Conservation (phyloP, 164 flowering plant genomes). For the Santalum album region DNA sequence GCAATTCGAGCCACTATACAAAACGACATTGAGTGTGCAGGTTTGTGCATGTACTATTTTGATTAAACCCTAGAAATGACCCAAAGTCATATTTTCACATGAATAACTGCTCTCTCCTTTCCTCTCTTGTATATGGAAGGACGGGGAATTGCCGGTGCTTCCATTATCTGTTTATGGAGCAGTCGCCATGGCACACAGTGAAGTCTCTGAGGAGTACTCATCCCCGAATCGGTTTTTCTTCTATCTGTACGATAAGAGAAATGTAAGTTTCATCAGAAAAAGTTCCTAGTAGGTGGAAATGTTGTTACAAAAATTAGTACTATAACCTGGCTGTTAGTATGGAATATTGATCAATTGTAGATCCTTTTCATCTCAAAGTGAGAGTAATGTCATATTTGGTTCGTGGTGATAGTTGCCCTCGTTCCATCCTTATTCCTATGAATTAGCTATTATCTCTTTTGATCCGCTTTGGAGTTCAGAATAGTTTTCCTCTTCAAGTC, state of each 20-base stretch:
- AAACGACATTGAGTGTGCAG: slow-evolving; percentile 69
- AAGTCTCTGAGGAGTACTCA: slow-evolving; percentile 72
- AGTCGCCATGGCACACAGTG: slow-evolving; percentile 87
- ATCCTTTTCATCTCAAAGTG: no score
- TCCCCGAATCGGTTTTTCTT: slow-evolving; percentile 91
- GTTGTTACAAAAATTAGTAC: no score
- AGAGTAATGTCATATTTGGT: no score
- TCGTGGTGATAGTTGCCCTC: no score
- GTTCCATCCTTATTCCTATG: no score
- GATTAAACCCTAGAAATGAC: background rate
- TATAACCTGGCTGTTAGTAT: background rate
- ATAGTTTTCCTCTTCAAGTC: no score
- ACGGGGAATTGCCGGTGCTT: slow-evolving; percentile 93
- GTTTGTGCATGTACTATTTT: slow-evolving; percentile 19
- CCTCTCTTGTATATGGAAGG: slow-evolving; percentile 32
- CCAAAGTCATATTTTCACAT: background rate
- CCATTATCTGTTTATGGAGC: slow-evolving; percentile 96
- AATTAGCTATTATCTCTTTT: no score
- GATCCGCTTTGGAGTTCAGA: no score
- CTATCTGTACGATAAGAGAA: slow-evolving; percentile 83
- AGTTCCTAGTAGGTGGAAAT: no score
- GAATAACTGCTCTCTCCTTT: slow-evolving; percentile 3
- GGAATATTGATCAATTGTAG: no score
- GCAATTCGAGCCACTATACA: slow-evolving; percentile 93
- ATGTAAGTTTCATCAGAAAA: slow-evolving; percentile 43